Evolutionary conservation across 192 early-diverging fungal species (phyloP), one percentile per base, ranked within the genome.

Genomic region (Mortierella antarctica): DNA sequence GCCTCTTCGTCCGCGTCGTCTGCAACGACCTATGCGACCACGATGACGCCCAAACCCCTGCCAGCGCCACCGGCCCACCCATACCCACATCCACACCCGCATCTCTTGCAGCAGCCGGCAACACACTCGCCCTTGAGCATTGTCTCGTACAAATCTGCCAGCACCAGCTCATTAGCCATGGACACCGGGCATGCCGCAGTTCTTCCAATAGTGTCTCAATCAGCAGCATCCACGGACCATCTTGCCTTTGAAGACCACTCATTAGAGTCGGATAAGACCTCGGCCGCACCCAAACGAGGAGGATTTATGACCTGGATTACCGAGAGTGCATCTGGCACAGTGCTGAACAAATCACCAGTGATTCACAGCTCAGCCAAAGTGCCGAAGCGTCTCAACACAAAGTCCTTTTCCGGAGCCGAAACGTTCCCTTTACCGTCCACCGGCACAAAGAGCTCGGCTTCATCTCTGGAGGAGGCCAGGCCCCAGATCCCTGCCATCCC

Each of bases 401-500:
- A 70, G 42, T 80, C 70, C 2, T 52, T 51, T 18, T 71, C 77
- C 31, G 55, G 57, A 23, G 65, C 69, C 0, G 77, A 80, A 2
- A 31, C 69, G 3, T 66, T 80, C 42, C 63, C 67, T 6, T n/a
- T 45, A 39, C 50, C 65, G 15, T 46, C 40, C 2, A 67, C 31
- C 13, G 6, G 12, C 17, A 53, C 73, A 17, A 54, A 41, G 63
- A 70, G 50, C 11, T 54, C 67, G 23, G 3, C 41, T 15, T 67
- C 65, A 42, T 53, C 57, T 9, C 41, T 52, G 11, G 77, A 80
- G 40, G 77, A 80, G 10, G 53, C 39, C 7, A 58, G 77, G 18
- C 77, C 77, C 10, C 77, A 80, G 70, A 80, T 80, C 23, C 77
- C 77, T 11, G 70, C 77, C 51, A 80, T 80, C 18, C 77, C 77